Base-by-base conservation (phyloP, 2,329 filamentous ascomycete genomes). In the Talaromyces sp. region DNA sequence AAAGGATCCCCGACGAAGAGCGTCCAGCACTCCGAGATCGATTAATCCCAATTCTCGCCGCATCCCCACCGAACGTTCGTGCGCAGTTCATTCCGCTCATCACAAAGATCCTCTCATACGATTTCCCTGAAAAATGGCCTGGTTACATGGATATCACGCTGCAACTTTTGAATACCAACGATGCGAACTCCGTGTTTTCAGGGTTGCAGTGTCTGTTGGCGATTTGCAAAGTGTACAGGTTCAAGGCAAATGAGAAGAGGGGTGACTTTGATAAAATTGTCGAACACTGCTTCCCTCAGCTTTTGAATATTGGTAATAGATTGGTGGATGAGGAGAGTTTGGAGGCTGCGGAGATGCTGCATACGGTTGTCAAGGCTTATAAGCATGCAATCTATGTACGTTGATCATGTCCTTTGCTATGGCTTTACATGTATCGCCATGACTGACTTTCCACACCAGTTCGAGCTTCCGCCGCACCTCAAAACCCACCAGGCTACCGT, bases 351-450 rank as follows among this genome's bases (percentile, higher is more conserved):
- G 94, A 97, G 78, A 97, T 99, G 89, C 81, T 99, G 65, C 89
- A 95, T 71, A 87, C 95, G 59, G 90, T 95, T 57, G 83, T 99
- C 69, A 99, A 99, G 80, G 88, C 91, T 37, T 99, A 96, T 78
- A 99, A 99, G 78, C 93, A 99, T 77, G 92, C 94, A 50, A 96
- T 95, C 68, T 99, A 95, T 81, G 89, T 96, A 79, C 69, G 87
- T 79, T 60, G 2, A 19, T 19, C n/a, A n/a, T 35, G n/a, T 17
- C 43, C 52, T 35, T 62, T 54, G 3, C 25, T 31, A 25, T 28
- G 59, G 5, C 17, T 53, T 22, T 13, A 46, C 25, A 17, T 51
- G 48, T 35, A 55, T 51, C 28, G 37, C 56, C 69, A 60, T 25
- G 36, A 51, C 64, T 53, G 1, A 10, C 25, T 36, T 43, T 65